Percentiles rank a stretch among this genome's conserved stretches.
These are phyloP conservation scores for Cucumis cinereus DNA, from an alignment of 306 rosid species.

Conservation along the genomic window DNA sequence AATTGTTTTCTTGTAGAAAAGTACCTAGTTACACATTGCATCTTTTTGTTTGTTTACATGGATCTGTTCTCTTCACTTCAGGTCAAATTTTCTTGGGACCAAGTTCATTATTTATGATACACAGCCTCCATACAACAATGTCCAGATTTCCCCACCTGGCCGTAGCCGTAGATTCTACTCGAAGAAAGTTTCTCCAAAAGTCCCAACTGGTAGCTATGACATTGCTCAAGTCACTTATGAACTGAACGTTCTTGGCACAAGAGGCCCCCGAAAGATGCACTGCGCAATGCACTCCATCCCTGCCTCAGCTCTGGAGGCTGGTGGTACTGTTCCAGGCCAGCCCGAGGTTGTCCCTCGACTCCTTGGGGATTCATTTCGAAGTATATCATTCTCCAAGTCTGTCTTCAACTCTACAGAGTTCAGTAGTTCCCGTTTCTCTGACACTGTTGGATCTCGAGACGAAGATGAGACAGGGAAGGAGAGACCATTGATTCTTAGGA, in stretches of 20 bases:
- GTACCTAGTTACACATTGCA: background rate
- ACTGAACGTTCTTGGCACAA: constrained; percentile 76
- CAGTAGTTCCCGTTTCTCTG: constrained; percentile 69
- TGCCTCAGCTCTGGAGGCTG: constrained; percentile 52
- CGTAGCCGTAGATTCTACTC: constrained; percentile 82
- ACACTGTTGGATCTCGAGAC: constrained; percentile 31
- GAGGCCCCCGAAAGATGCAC: constrained; percentile 94
- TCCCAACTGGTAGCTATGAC: constrained; percentile 80
- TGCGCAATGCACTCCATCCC: constrained; percentile 90
- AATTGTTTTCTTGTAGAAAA: background rate
- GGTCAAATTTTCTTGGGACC: constrained; percentile 93
- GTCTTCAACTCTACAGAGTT: constrained; percentile 57
- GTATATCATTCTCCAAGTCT: constrained; percentile 64
- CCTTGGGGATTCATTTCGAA: constrained; percentile 60
- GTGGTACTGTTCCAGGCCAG: constrained; percentile 67
- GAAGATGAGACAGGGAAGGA: constrained; percentile 41
- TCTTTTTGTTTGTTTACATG: background rate
- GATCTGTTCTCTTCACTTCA: constrained; percentile 19
- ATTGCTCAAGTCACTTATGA: constrained; percentile 91
- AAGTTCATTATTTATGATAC: constrained; percentile 77
- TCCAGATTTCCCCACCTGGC: constrained; percentile 50
- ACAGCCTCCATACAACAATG: constrained; percentile 56
- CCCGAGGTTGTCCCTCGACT: constrained; percentile 56
- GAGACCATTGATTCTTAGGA: constrained; percentile 64
- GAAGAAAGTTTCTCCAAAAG: constrained; percentile 81